Base-by-base conservation (phyloP, 176 grass and related monocot genomes). In the Otatea glauca region DNA sequence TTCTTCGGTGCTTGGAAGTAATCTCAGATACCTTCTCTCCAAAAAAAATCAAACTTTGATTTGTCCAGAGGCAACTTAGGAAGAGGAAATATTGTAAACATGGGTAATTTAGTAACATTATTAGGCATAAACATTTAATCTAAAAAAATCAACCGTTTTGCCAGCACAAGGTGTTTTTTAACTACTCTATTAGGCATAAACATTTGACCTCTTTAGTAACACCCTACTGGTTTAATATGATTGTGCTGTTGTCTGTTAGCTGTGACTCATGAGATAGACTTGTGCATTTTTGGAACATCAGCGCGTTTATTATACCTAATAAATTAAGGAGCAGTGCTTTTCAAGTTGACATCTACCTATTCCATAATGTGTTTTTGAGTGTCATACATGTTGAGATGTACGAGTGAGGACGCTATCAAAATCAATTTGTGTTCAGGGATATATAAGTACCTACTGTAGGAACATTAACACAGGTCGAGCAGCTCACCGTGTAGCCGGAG, bases 401-500 rank as follows among this genome's bases (percentile, higher is more conserved):
- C 55, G 43, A 72, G 29, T 11, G 6, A 3, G 21, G 25, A 41
- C 4, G 35, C 21, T 58, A 71, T 64, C 54, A 79, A 62, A 51
- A 71, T 8, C 38, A 15, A 14, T 55, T 59, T 59, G 20, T 71
- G 29, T 60, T 55, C 47, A 55, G n/a, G 18, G 73, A 42, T 62
- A 66, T 32, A 69, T n/a, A 76, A 65, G 0, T 45, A 81, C 76
- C 25, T n/a, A 73, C 7, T 48, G 64, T 75, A 74, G 37, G 29
- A 85, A 56, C 44, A 18, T 42, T 43, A 80, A 39, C 60, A 68
- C 12, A n/a, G 27, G 7, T 55, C 2, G 14, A 62, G 70, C 32
- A 45, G 60, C 89, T 90, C 80, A 98, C 96, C 88, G 96, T 85
- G 70, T 98, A 98, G 86, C 96, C 96, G 3, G 96, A 90, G 12